Evolutionary conservation across 2,329 filamentous ascomycete genomes (phyloP), one percentile per base, ranked within the genome.

Genomic region (Alternaria triticimaculans): DNA sequence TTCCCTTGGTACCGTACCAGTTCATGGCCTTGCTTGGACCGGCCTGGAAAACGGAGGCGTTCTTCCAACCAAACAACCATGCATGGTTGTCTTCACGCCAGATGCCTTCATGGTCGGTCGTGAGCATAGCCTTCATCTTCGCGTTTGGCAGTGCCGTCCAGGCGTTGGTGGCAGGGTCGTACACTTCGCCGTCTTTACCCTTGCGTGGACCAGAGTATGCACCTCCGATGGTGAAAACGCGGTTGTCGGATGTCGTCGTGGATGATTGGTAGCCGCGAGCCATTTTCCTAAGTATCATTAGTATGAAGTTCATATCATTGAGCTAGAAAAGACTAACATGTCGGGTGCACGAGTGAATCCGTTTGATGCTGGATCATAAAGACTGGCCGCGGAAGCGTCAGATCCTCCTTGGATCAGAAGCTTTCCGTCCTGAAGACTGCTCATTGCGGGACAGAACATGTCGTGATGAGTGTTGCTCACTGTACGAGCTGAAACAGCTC

Each of bases 401-500:
- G 69, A 70, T 7, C 72, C 72, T 43, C 72, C 72, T 14, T 73
- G 71, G 37, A 74, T 72, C 23, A 73, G 49, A 46, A 74, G 65
- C 12, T 69, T 65, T 5, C 72, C 72, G 21, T 73, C 68, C 45
- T 71, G 62, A 7, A 73, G 62, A 60, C 65, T 69, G 58, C 71
- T 74, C 26, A 74, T 72, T 43, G 66, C 72, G 6, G 72, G 72
- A 46, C 72, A 74, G 33, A 74, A 74, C 72, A 74, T 74, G 43
- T 74, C 72, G 25, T 74, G 72, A 11, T 71, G 62, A 18, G 72
- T 74, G 25, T 74, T 72, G 59, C 63, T 63, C 12, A 74, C 65
- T 6, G 71, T 73, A 8, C 68, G 68, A 33, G 68, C 63, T 8
- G 71, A 73, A 4, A 74, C 68, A 15, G 62, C 64, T 10, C 69